These are phyloP conservation scores for Stevia rebaudiana DNA, from an alignment of 140 eudicot species.

Conservation along the genomic window DNA sequence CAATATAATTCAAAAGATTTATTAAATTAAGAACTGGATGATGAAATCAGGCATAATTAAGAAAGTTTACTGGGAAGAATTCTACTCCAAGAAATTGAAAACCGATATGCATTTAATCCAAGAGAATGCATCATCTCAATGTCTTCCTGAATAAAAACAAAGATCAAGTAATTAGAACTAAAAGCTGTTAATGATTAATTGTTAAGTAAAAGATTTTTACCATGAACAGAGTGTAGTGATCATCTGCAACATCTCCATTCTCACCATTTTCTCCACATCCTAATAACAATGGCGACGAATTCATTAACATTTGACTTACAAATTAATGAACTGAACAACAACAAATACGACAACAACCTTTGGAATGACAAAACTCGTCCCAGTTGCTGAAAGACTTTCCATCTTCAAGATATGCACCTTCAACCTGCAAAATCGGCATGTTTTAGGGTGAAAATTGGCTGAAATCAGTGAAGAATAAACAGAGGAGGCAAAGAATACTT, in stretches of 20 bases:
- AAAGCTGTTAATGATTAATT: neutral
- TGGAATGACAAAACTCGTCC: conserved; percentile 49
- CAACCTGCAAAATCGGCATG: conserved; percentile 12
- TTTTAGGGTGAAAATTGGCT: neutral
- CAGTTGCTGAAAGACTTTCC: conserved; percentile 58
- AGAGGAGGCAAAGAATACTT: neutral
- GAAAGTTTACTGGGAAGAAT: conserved; percentile 48
- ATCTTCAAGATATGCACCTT: conserved; percentile 71
- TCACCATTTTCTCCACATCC: conserved; percentile 40
- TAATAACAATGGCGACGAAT: neutral
- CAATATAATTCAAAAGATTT: too few species aligned
- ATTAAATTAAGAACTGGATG: too few species aligned
- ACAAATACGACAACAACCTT: too few species aligned
- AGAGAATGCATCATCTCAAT: conserved; percentile 48
- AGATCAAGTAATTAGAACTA: neutral
- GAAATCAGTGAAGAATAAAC: neutral
- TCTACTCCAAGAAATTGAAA: conserved; percentile 70
- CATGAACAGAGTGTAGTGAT: conserved; percentile 70
- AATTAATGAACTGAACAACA: too few species aligned
- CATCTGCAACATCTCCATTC: conserved; percentile 61
- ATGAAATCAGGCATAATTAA: too few species aligned
- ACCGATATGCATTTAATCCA: conserved; percentile 50
- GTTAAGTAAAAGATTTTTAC: conserved; percentile 20
- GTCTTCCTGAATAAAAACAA: conserved; percentile 38
- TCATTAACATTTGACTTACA: too few species aligned